Evolutionary conservation across 805 yeast species (phyloP).

Genomic region (Myxozyma neotropica): DNA sequence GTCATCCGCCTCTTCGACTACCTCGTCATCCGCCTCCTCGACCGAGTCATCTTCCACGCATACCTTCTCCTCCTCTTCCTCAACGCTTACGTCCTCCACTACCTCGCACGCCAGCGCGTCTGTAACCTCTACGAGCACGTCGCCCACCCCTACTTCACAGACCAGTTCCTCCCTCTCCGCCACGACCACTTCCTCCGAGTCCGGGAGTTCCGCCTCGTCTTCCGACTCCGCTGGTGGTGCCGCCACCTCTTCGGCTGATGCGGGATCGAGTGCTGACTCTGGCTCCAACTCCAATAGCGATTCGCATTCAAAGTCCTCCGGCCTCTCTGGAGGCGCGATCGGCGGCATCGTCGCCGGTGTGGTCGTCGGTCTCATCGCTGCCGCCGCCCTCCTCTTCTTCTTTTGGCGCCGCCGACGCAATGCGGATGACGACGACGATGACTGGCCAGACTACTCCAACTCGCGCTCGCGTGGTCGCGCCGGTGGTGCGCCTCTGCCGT

Average conservation of each 20-base stretch:
- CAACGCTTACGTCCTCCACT: slow-evolving; percentile 30
- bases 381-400: slow-evolving; percentile 49
- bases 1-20: slow-evolving; percentile 42
- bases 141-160: slow-evolving; percentile 30
- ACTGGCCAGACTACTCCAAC: slow-evolving; percentile 22
- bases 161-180: slow-evolving; percentile 1
- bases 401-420: slow-evolving; percentile 48
- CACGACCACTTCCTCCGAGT: slow-evolving; percentile 22
- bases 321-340: slow-evolving; percentile 53
- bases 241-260: slow-evolving; percentile 33
- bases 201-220: slow-evolving; percentile 26
- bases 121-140: slow-evolving; percentile 28
- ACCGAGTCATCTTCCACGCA: slow-evolving; percentile 30
- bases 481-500: slow-evolving; percentile 3
- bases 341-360: slow-evolving; percentile 65
- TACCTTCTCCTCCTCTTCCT: slow-evolving; percentile 33
- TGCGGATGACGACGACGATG: slow-evolving; percentile 47
- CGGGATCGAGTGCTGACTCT: slow-evolving; percentile 5
- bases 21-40: slow-evolving; percentile 38
- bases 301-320: slow-evolving; percentile 30
- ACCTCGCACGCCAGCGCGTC: slow-evolving; percentile 40
- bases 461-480: slow-evolving; percentile 8
- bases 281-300: slow-evolving; percentile 37
- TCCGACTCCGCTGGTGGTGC: slow-evolving; percentile 11
- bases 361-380: slow-evolving; percentile 49